Evolutionary conservation across 139 green algal species (phyloP).

Genomic region (Chlamydomonas sp.): DNA sequence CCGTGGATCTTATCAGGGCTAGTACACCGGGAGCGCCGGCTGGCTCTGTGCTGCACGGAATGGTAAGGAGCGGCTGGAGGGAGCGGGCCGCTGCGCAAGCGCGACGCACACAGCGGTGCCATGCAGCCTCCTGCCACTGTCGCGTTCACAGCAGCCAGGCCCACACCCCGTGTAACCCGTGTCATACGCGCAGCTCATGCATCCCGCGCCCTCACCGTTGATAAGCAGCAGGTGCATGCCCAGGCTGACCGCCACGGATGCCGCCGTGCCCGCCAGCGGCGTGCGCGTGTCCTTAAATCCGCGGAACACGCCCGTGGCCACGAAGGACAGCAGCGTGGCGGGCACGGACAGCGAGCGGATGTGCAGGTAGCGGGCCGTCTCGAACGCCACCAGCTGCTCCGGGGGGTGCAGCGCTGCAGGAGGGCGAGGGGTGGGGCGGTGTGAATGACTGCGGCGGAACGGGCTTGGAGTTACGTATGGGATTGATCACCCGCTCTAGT

Average conservation of each 20-base stretch:
- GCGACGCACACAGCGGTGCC: too few relatives aligned
- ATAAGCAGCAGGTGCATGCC: slow-evolving; percentile 55
- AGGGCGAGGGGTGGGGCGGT: not conserved
- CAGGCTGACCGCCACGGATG: slow-evolving; percentile 27
- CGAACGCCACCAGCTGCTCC: slow-evolving; percentile 40
- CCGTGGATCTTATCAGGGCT: too few relatives aligned
- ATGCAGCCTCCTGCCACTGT: too few relatives aligned
- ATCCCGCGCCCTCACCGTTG: slow-evolving; percentile 19
- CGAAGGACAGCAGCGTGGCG: slow-evolving; percentile 62
- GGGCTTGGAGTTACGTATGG: too few relatives aligned
- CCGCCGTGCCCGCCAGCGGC: slow-evolving; percentile 47
- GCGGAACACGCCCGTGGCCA: slow-evolving; percentile 66
- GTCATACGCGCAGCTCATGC: slow-evolving; percentile 38
- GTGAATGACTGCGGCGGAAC: not conserved
- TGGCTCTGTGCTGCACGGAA: too few relatives aligned
- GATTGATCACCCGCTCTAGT: too few relatives aligned
- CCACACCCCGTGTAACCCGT: too few relatives aligned
- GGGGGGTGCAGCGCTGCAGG: slow-evolving; percentile 47
- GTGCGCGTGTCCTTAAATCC: slow-evolving; percentile 73
- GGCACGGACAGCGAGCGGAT: slow-evolving; percentile 51
- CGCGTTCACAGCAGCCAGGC: too few relatives aligned
- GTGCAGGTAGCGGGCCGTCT: slow-evolving; percentile 60
- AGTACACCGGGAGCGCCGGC: too few relatives aligned
- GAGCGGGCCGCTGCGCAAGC: too few relatives aligned
- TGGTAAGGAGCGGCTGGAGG: too few relatives aligned